Evolutionary conservation across 768 basidiomycete genomes (phyloP).

Genomic region (Kwoniella sp.): DNA sequence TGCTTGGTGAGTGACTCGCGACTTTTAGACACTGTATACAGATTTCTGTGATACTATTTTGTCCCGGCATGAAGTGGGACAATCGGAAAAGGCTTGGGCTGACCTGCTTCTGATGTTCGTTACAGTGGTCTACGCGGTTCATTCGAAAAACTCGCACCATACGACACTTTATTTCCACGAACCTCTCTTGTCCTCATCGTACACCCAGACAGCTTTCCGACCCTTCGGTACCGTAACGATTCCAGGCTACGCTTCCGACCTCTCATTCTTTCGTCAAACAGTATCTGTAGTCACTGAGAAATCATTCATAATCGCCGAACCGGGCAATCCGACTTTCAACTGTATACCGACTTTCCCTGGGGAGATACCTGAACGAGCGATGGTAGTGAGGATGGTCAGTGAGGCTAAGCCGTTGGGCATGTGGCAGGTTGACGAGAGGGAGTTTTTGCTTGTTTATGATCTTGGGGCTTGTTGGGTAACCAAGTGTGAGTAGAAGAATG

Average conservation of each 20-base stretch:
- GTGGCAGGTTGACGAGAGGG: constrained; percentile 50
- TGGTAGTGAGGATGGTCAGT: constrained; percentile 33
- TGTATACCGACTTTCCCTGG: constrained; percentile 36
- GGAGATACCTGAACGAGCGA: constrained; percentile 17
- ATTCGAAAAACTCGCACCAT: constrained; percentile 38
- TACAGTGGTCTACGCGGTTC: constrained; percentile 35
- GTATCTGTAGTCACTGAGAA: constrained; percentile 44
- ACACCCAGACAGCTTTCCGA: constrained; percentile 23
- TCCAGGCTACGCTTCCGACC: constrained; percentile 44
- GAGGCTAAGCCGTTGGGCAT: constrained; percentile 38
- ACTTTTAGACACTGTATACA: no score
- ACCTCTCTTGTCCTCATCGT: constrained; percentile 26
- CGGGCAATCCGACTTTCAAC: constrained; percentile 44
- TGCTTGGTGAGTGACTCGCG: constrained; percentile 31
- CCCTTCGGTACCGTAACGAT: constrained; percentile 35
- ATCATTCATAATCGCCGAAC: constrained; percentile 47
- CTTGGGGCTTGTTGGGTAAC: constrained; percentile 50
- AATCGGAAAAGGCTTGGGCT: no score
- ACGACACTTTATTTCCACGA: constrained; percentile 41
- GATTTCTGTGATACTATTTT: no score
- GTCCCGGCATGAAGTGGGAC: no score
- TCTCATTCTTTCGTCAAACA: constrained; percentile 48
- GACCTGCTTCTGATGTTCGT: no score
- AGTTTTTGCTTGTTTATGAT: constrained; percentile 49
- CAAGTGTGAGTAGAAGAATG: constrained; percentile 50